Base-by-base conservation (phyloP, 148 eudicot species). In the Oxyria digyna region DNA sequence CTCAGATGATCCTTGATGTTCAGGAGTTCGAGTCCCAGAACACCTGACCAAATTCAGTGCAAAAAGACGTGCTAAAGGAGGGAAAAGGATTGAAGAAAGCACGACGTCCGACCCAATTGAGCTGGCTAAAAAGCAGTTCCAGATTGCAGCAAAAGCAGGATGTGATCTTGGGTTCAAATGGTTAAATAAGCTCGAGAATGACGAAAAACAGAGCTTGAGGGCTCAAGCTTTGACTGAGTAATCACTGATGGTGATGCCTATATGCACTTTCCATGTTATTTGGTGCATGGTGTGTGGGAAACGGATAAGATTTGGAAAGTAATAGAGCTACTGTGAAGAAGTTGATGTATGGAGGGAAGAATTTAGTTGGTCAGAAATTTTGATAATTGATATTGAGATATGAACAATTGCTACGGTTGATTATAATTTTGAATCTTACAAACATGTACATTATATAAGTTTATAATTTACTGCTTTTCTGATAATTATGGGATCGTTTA, bases 121-220 rank as follows among this genome's bases (percentile, higher is more conserved):
- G 70, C 62, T 79, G 86, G 96, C 96, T 42, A 89, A 84, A 73
- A 80, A 86, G 74, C 88, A 89, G 75, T 93, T 93, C 67, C 91
- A 83, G 70, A 79, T 87, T 67, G 98, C 94, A 71, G 98, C 98
- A 1, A 78, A 73, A 70, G 83, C 89, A 69, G 96, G 91, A 77
- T 87, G 81, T 67, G 95, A 93, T 81, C 91, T 93, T 62, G 98
- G 98, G 77, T 82, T 90, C 48, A 83, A 73, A 78, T 93, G 98
- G 98, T 74, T 93, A 70, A 80, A 78, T 74, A 81, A 84, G 72
- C 74, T 93, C 5, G 98, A 93, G 72, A 87, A 93, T 64, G 97
- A 89, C 76, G 94, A 87, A 67, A 85, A 82, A 42, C 84, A 50
- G 50, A 57, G 73, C 27, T 72, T 73, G 70, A 77, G 38, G 48